Evolutionary conservation across 257 asterid species (phyloP).

Genomic region (Petunia axillaris): DNA sequence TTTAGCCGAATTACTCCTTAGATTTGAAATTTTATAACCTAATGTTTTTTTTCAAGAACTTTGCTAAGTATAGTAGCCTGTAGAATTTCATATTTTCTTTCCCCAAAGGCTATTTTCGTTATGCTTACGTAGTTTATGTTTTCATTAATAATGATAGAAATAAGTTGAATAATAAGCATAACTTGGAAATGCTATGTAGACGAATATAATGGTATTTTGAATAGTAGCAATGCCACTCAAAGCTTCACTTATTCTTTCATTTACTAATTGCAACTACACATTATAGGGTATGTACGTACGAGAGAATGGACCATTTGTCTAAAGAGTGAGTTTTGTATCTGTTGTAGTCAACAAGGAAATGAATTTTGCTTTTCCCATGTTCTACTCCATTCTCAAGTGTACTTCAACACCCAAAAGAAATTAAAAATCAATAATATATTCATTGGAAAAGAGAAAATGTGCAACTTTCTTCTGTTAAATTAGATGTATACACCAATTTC

Average conservation of each 20-base stretch:
- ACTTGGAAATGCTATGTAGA: background rate
- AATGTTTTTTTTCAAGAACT: too few species aligned
- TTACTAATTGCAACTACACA: constrained; percentile 23
- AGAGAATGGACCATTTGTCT: constrained; percentile 10
- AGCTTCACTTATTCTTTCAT: constrained; percentile 23
- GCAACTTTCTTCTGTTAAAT: background rate
- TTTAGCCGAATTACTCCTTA: too few species aligned
- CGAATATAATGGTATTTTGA: constrained; percentile 29
- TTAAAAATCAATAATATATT: constrained; percentile 8
- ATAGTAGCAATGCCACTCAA: constrained; percentile 25
- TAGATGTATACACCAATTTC: background rate
- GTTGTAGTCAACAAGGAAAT: constrained; percentile 22
- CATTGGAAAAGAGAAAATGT: constrained; percentile 15
- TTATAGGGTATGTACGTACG: background rate
- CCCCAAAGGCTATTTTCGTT: too few species aligned
- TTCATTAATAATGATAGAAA: too few species aligned
- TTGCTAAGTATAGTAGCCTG: too few species aligned
- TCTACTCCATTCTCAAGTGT: constrained; percentile 20
- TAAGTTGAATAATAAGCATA: too few species aligned
- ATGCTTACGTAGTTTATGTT: too few species aligned
- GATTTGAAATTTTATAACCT: too few species aligned
- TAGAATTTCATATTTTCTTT: too few species aligned
- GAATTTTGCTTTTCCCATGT: constrained; percentile 22
- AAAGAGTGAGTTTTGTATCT: background rate
- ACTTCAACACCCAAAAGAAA: constrained; percentile 8